Percentiles rank a stretch among this genome's conserved stretches.
Conservation (phyloP, 2,329 filamentous ascomycete species). For the Blastomyces percursus region DNA sequence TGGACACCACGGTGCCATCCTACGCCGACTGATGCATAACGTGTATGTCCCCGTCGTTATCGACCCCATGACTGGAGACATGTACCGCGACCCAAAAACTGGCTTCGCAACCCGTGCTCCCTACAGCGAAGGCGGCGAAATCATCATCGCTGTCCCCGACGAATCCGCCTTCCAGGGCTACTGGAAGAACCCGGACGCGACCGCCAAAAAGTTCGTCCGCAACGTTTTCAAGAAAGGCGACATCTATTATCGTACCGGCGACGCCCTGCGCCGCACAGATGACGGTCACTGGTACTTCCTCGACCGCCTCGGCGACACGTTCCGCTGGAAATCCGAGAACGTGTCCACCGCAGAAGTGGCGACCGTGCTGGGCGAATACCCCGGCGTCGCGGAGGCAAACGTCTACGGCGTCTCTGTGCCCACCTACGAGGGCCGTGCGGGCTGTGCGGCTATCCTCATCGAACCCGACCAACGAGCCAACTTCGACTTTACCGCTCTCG, state of each 20-base stretch:
- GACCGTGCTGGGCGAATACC: conserved; percentile 49
- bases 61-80: conserved; percentile 56
- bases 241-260: conserved; percentile 57
- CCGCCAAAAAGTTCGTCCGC: conserved; percentile 52
- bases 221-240: conserved; percentile 59
- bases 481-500: conserved; percentile 52
- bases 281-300: conserved; percentile 61
- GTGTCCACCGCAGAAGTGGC: conserved; percentile 58
- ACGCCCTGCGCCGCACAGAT: conserved; percentile 49
- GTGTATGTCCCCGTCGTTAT: conserved; percentile 56
- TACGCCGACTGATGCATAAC: conserved; percentile 44
- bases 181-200: conserved; percentile 56
- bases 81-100: conserved; percentile 54
- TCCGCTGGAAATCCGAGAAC: conserved; percentile 63
- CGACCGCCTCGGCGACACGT: conserved; percentile 62
- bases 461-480: conserved; percentile 36
- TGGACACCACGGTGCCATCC: conserved; percentile 58
- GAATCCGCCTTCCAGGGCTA: conserved; percentile 57
- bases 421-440: conserved; percentile 56
- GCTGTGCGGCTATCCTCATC: conserved; percentile 49
- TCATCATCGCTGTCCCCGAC: conserved; percentile 52
- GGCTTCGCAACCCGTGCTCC: conserved; percentile 54
- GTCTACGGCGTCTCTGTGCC: conserved; percentile 59
- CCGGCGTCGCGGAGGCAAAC: conserved; percentile 53
- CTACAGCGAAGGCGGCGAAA: conserved; percentile 63